Conservation (phyloP, 768 basidiomycete genomes). For the Porphyrellus cyaneotinctus region DNA sequence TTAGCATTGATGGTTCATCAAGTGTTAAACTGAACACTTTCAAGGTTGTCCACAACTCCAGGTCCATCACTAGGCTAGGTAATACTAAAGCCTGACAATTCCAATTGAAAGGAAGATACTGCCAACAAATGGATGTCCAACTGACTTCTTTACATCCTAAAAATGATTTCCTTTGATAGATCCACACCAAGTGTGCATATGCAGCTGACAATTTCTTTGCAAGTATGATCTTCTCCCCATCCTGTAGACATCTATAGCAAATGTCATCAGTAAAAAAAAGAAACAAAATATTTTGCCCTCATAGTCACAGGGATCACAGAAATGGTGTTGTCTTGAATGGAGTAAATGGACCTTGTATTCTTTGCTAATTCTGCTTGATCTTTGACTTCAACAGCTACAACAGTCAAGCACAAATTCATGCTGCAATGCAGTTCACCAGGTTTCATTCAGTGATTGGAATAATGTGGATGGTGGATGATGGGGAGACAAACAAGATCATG, state of each 20-base stretch:
- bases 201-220: constrained; percentile 38
- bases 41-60: no score
- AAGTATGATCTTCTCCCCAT: constrained; percentile 30
- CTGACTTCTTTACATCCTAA: constrained; percentile 25
- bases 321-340: constrained; percentile 17
- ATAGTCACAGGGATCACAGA: constrained; percentile 28
- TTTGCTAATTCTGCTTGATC: constrained; percentile 21
- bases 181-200: constrained; percentile 42
- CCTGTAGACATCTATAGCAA: constrained; percentile 19
- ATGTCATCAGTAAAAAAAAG: constrained; percentile 2
- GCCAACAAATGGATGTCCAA: neutral
- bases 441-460: no score
- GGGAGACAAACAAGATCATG: no score
- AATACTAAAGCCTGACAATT: neutral
- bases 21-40: neutral
- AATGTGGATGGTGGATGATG: no score
- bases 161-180: constrained; percentile 39
- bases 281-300: constrained; percentile 3
- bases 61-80: neutral
- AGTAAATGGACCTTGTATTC: constrained; percentile 20
- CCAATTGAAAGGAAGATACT: neutral
- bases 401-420: constrained; percentile 5
- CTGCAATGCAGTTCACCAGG: no score
- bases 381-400: constrained; percentile 13
- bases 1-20: constrained; percentile 14